phyloP scores from a whole-genome alignment of 2,329 filamentous ascomycete genomes.

The Microdochium trichocladiopsis region DNA sequence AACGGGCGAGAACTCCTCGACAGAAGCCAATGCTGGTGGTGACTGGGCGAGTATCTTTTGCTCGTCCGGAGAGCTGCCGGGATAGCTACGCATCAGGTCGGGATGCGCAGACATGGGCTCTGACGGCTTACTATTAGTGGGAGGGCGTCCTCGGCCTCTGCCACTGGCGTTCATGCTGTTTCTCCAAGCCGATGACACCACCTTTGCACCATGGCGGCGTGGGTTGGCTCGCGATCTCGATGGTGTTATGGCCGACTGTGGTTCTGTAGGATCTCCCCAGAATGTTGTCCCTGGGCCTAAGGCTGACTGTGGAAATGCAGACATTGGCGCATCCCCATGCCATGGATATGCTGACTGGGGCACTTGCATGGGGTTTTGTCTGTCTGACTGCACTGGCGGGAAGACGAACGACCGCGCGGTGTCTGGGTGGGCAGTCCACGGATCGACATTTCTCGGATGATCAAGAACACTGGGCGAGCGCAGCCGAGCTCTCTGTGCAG shows the following conservation, averaged over 20 bases:
- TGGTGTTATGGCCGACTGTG: conserved; percentile 68
- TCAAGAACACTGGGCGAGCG: conserved; percentile 33
- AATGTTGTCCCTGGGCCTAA: conserved; percentile 57
- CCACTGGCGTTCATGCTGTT: conserved; percentile 55
- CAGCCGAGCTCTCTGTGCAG: conserved; percentile 54
- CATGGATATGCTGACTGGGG: conserved; percentile 31
- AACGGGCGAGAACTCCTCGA: conserved; percentile 12
- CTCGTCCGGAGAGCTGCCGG: conserved; percentile 26
- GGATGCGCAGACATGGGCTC: conserved; percentile 66
- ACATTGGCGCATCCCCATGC: conserved; percentile 50
- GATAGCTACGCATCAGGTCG: conserved; percentile 14
- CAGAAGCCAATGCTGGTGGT: conserved; percentile 1
- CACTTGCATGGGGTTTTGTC: conserved; percentile 24
- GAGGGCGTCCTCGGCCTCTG: conserved; percentile 74
- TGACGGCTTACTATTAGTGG: conserved; percentile 57
- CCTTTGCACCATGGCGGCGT: conserved; percentile 70
- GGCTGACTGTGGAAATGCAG: conserved; percentile 71
- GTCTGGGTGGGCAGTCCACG: conserved; percentile 40
- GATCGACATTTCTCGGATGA: conserved; percentile 42
- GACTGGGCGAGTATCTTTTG: conserved; percentile 19
- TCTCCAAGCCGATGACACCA: conserved; percentile 87
- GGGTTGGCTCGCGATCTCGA: conserved; percentile 44
- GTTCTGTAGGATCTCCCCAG: conserved; percentile 53
- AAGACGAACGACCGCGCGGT: conserved; percentile 28
- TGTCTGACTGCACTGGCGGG: conserved; percentile 26